Evolutionary conservation across 331 rosid species (phyloP).

Genomic region (Saraca asoca): DNA sequence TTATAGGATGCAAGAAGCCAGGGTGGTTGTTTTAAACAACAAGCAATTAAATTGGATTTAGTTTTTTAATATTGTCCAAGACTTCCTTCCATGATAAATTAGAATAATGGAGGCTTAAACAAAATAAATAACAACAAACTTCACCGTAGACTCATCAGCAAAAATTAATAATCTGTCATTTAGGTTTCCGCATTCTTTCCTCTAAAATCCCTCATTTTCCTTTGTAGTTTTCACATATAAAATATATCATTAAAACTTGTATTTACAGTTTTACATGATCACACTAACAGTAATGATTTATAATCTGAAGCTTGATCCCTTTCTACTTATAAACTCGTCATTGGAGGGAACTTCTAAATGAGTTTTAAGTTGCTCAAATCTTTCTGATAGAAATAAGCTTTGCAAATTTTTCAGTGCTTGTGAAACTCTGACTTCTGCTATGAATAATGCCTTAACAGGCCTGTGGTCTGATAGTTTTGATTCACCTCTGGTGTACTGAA

Average conservation of each 20-base stretch:
- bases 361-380: conserved; percentile 41
- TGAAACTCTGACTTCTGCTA: conserved; percentile 46
- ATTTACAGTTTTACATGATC: conserved; percentile 10
- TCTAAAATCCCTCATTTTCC: background rate
- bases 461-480: conserved; percentile 71
- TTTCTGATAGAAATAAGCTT: conserved; percentile 55
- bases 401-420: conserved; percentile 30
- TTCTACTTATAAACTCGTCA: conserved; percentile 30
- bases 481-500: conserved; percentile 58
- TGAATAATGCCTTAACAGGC: conserved; percentile 69
- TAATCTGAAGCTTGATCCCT: conserved; percentile 42
- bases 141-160: conserved; percentile 49
- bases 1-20: conserved; percentile 12
- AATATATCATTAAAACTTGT: conserved; percentile 13
- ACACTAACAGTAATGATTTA: conserved; percentile 14
- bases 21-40: conserved; percentile 2
- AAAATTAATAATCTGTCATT: conserved; percentile 1
- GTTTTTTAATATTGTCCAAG: conserved; percentile 4
- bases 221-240: background rate
- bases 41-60: conserved; percentile 11
- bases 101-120: background rate
- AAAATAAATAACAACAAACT: conserved; percentile 33
- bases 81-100: too few species aligned
- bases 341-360: conserved; percentile 45
- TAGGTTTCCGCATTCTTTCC: conserved; percentile 17